Evolutionary conservation across 208 protist genomes (phyloP).

Genomic region (Strigomonas culicis): DNA sequence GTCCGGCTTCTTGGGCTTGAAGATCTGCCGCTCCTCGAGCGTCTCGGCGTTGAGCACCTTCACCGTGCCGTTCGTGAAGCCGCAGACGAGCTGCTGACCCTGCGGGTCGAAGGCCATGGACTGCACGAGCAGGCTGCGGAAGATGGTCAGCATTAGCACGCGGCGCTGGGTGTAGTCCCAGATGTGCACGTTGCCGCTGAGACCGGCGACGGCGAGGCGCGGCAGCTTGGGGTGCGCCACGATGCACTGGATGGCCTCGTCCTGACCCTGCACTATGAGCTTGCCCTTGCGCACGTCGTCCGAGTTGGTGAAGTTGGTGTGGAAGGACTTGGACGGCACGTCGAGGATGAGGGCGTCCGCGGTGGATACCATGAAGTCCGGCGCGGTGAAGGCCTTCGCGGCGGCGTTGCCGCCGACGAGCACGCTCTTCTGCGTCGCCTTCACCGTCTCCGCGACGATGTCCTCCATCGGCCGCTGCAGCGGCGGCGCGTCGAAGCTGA

Average conservation of each 20-base stretch:
- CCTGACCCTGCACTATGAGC: slow-evolving; percentile 89
- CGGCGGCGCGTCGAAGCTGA: slow-evolving; percentile 82
- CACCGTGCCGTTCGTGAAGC: slow-evolving; percentile 92
- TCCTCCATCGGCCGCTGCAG: slow-evolving; percentile 23
- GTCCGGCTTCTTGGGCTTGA: slow-evolving; percentile 68
- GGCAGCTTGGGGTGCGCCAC: slow-evolving; percentile 79
- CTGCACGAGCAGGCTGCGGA: slow-evolving; percentile 76
- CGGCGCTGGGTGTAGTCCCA: slow-evolving; percentile 86
- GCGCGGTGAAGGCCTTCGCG: slow-evolving; percentile 53
- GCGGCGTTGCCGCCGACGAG: slow-evolving; percentile 40
- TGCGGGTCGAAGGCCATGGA: slow-evolving; percentile 87
- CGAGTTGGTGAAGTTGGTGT: slow-evolving; percentile 36
- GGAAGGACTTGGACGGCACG: slow-evolving; percentile 75
- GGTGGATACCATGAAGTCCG: slow-evolving; percentile 93
- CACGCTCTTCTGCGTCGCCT: slow-evolving; percentile 33
- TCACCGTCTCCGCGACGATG: slow-evolving; percentile 21
- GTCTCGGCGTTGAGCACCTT: slow-evolving; percentile 87
- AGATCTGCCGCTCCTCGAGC: slow-evolving; percentile 79
- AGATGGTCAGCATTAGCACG: slow-evolving; percentile 75
- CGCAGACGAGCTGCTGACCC: slow-evolving; percentile 78
- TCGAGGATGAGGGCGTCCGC: slow-evolving; percentile 88
- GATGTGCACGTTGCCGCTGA: slow-evolving; percentile 86
- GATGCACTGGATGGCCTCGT: slow-evolving; percentile 79
- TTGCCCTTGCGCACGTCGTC: slow-evolving; percentile 53
- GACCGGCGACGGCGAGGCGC: slow-evolving; percentile 79